A percentile compares a stretch with the other conserved stretches of the same genome.
These are phyloP conservation scores for Carallia pectinifolia DNA, from an alignment of 345 rosid genomes.

Conservation along the genomic window DNA sequence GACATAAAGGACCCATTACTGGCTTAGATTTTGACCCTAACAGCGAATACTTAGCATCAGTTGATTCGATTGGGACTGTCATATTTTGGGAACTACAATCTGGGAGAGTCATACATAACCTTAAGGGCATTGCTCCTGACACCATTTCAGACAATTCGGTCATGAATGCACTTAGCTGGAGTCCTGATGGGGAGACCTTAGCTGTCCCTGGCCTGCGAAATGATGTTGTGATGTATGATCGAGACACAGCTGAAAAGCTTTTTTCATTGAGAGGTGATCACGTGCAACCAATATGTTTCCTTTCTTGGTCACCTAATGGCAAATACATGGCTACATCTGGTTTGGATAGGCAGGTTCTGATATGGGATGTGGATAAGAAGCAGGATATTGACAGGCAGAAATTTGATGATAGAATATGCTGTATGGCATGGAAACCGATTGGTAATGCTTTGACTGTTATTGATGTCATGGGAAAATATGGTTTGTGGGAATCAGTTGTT, in stretches of 20 bases:
- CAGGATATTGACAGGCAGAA: constrained; percentile 88
- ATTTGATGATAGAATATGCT: constrained; percentile 69
- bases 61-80: constrained; percentile 82
- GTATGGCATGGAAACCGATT: constrained; percentile 90
- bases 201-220: constrained; percentile 87
- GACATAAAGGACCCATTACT: constrained; percentile 81
- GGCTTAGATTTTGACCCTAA: constrained; percentile 81
- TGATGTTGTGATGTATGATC: constrained; percentile 88
- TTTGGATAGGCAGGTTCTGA: constrained; percentile 77
- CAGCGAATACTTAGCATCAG: constrained; percentile 74
- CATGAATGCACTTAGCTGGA: constrained; percentile 74
- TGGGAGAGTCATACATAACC: constrained; percentile 57
- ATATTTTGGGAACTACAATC: constrained; percentile 84
- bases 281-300: constrained; percentile 57
- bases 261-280: constrained; percentile 85
- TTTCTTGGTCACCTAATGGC: constrained; percentile 94
- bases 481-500: constrained; percentile 85
- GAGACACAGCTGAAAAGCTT: constrained; percentile 87
- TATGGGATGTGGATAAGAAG: constrained; percentile 83
- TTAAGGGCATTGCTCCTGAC: constrained; percentile 63
- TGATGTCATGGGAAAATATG: constrained; percentile 75
- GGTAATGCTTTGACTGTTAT: constrained; percentile 85
- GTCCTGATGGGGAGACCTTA: constrained; percentile 86
- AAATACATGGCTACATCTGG: constrained; percentile 90
- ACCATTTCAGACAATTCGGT: constrained; percentile 57